Evolutionary conservation across 495 filamentous ascomycete genomes (phyloP), one percentile per base, ranked within the genome.

Genomic region (Aspergillus olivimuriae): DNA sequence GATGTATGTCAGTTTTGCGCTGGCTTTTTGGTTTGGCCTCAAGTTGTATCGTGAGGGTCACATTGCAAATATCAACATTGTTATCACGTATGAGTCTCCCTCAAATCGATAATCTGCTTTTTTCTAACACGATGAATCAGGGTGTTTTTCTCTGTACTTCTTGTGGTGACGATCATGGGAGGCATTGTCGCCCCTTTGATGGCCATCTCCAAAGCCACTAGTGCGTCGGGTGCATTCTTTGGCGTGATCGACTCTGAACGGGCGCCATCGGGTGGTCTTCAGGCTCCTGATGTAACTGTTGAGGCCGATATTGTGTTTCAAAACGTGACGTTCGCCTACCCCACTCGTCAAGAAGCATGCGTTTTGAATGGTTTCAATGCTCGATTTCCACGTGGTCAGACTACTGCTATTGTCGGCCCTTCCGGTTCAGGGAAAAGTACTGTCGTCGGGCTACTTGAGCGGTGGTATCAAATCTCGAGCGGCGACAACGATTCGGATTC

Each of bases 251-350:
- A 80, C 33, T 49, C 65, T 2, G 48, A 63, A 15, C 44, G 57
- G 6, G 62, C 69, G 24, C 47, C 66, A 44, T 43, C 61, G 2
- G 60, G 54, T 8, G 53, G 60, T 0, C 43, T 68, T 8, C 57
- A 60, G 4, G 52, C 61, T 8, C 52, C 44, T 1, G 53, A 57
- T 11, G 46, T 46, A 0, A 48, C 47, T 8, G 36, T 19, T 2
- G 39, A 52, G 0, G 73, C 69, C 4, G 72, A 83, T 41, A 77
- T 87, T 35, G 64, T 74, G 0, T 68, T 86, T 19, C 51, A 70
- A 30, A 62, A 82, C 40, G 66, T 86, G 17, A 69, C 69, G 11
- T 86, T 86, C 50, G 68, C 77, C 69, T 84, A 84, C 52, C 69
- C 73, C 1, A 51, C 72, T 2, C 64, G 77, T 0, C 63, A 69